Base-by-base conservation (phyloP, 495 filamentous ascomycete genomes). In the Immersiella caudata region DNA sequence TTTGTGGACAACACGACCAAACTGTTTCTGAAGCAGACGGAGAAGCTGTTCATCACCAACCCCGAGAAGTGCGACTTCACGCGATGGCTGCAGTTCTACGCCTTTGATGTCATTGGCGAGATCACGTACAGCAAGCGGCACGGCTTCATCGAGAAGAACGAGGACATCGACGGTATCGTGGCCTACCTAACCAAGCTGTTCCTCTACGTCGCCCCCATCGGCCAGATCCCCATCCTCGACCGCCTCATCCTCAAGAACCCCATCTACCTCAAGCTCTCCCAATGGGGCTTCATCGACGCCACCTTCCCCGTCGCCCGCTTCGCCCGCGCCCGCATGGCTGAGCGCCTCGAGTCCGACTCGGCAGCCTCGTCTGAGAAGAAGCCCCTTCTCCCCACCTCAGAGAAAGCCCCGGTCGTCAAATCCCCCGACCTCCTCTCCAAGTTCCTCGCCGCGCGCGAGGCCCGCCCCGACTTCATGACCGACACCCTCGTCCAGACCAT, bases 1-100 rank as follows among this genome's bases (percentile, higher is more conserved):
- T 86, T 93, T 58, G 87, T 94, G 11, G 87, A 89, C 70, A 84
- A 83, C 49, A 89, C 89, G 3, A 86, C 87, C 0, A 83, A 85
- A 57, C 73, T 87, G 2, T 91, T 91, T 74, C 79, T 87, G 36
- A 79, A 86, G 56, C 86, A 90, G 75, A 91, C 89, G 11, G 79
- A 89, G 65, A 70, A 81, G 7, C 76, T 89, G 9, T 92, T 88
- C 67, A 85, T 82, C 24, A 74, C 80, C 11, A 76, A 80, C 4
- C 79, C 81, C 6, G 70, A 77, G 21, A 74, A 74, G 20, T 91
- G 90, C 67, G 84, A 93, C 68, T 89, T 94, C 62, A 84, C 83
- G 0, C 77, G 83, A 52, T 94, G 92, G 92, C 76, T 93, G 14
- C 90, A 93, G 70, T 93, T 87, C 73, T 94, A 89, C 70, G 89